Evolutionary conservation across 1,139 yeast species (phyloP).

Genomic region (Debaryomyces nepalensis): DNA sequence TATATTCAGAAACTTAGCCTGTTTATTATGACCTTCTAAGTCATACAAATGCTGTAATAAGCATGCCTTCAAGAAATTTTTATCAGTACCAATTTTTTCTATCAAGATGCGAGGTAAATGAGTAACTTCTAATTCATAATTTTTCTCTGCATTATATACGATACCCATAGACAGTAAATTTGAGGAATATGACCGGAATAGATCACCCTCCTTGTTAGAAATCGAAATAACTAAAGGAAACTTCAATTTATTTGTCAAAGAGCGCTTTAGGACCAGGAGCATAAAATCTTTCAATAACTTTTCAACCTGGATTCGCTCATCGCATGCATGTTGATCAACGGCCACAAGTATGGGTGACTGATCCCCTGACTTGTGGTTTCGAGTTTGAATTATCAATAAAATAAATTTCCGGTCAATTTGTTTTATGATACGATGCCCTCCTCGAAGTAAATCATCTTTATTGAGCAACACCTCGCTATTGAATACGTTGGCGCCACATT

Average conservation of each 20-base stretch:
- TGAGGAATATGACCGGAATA: conserved; percentile 30
- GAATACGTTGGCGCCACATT: background rate
- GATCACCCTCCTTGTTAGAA: conserved; percentile 30
- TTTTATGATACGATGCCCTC: conserved; percentile 27
- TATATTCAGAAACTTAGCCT: conserved; percentile 14
- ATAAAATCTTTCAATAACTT: conserved; percentile 38
- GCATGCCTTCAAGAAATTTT: conserved; percentile 33
- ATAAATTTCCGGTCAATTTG: conserved; percentile 70
- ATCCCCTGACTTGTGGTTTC: background rate
- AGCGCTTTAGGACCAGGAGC: conserved; percentile 19
- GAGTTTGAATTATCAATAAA: conserved; percentile 34
- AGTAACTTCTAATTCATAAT: conserved; percentile 24
- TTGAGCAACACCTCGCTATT: background rate
- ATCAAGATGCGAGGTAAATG: conserved; percentile 48
- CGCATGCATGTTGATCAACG: conserved; percentile 81
- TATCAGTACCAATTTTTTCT: conserved; percentile 30
- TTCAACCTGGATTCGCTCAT: conserved; percentile 69
- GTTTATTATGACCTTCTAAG: conserved; percentile 31
- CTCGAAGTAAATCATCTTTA: background rate
- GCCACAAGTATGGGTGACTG: conserved; percentile 34
- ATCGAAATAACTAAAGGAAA: conserved; percentile 25
- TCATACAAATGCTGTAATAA: conserved; percentile 50
- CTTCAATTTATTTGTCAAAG: conserved; percentile 18
- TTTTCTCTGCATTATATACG: conserved; percentile 20
- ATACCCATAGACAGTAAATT: conserved; percentile 46